Evolutionary conservation across 202 grass and related monocot genomes (phyloP).

Genomic region (Eragrostis tef): DNA sequence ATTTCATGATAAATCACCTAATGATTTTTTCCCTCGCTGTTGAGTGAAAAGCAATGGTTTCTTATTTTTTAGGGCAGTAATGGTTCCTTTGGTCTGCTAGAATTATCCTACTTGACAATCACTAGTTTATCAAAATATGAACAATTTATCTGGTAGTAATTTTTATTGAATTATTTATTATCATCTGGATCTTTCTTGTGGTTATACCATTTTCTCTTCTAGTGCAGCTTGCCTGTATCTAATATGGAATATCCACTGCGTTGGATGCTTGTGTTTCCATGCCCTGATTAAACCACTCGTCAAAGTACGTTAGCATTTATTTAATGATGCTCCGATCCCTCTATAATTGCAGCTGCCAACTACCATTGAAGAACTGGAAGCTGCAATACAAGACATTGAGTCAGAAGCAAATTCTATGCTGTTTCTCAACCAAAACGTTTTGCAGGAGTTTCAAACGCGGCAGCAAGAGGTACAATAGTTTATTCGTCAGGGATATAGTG

Average conservation of each 20-base stretch:
- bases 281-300: constrained; percentile 20
- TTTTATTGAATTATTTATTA: too few relatives aligned
- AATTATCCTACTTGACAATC: too few relatives aligned
- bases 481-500: constrained; percentile 1
- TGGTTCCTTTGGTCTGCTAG: too few relatives aligned
- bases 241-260: too few relatives aligned
- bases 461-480: constrained; percentile 63
- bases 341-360: constrained; percentile 64
- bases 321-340: constrained; percentile 5
- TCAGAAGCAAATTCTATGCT: constrained; percentile 95
- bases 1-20: too few relatives aligned
- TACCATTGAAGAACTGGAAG: constrained; percentile 80
- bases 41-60: too few relatives aligned
- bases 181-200: too few relatives aligned
- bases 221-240: too few relatives aligned
- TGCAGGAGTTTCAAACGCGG: constrained; percentile 85
- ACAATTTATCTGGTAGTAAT: too few relatives aligned
- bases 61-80: too few relatives aligned
- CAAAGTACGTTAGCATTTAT: constrained; percentile 15
- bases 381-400: constrained; percentile 82
- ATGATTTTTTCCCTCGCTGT: background rate
- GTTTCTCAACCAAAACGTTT: constrained; percentile 90
- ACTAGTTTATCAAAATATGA: too few relatives aligned
- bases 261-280: background rate
- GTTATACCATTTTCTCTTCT: too few relatives aligned